Evolutionary conservation across 306 rosid genomes (phyloP), one percentile per base, ranked within the genome.

Genomic region (Cucurbita moschata): DNA sequence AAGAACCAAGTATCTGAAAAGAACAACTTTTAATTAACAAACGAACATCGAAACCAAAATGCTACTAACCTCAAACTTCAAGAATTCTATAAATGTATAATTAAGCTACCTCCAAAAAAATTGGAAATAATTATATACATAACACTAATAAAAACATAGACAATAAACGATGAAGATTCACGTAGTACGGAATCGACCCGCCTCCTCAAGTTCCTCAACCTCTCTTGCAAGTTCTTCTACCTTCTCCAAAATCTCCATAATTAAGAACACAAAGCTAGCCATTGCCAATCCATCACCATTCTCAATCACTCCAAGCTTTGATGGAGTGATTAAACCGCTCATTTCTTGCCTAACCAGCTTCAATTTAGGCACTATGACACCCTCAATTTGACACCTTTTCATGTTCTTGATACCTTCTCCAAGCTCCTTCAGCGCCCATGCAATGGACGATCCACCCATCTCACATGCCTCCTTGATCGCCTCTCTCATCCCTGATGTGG

Each of bases 351-450:
- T 89, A 5, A 63, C 81, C n/a, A 71, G 69, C 83, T 89, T 87
- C 82, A 94, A 73, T 63, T 85, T 81, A 4, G 77, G 81, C 7
- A 30, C 66, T 51, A 87, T 80, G 43, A n/a, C 71, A 12, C 40
- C 73, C 49, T 65, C 86, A 44, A 43, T 51, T 8, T 87, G 74
- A 79, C 77, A 78, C 67, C 62, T 86, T 78, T 76, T 89, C 97
- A 88, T 85, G 73, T 85, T 73, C 75, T 70, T 78, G 42, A 89
- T 71, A 77, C 89, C 91, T 5, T 86, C 89, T 46, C 96, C 96
- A 8, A 94, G 76, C 85, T 89, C 99, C 76, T 71, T 72, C 0
- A 94, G 77, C 18, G 79, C 79, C 84, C 80, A 56, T 10, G 71
- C 85, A 12, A 89, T 56, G 9, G 78, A 77, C 15, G 85, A 72